Evolutionary conservation across 1,284 basidiomycete species (phyloP).

Genomic region (Cutaneotrichosporon dermatis): DNA sequence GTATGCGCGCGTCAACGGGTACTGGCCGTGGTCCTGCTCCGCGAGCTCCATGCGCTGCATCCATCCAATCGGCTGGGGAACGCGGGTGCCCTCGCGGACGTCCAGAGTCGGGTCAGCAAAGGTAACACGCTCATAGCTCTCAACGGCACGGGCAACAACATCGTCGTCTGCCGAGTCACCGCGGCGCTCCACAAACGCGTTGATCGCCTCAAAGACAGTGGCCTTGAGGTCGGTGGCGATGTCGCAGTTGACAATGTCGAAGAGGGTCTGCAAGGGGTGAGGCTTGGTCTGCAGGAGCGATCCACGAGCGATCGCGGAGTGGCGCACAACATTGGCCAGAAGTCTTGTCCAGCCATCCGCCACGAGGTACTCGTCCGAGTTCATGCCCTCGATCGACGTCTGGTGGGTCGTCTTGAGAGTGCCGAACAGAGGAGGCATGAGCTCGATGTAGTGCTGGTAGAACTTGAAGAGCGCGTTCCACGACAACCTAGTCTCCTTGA

Average conservation of each 20-base stretch:
- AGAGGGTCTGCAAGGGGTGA: slow-evolving; percentile 70
- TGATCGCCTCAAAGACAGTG: slow-evolving; percentile 72
- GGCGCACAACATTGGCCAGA: slow-evolving; percentile 69
- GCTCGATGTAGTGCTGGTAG: slow-evolving; percentile 39
- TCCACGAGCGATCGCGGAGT: slow-evolving; percentile 54
- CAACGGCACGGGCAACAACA: slow-evolving; percentile 66
- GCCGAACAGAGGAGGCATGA: slow-evolving; percentile 40
- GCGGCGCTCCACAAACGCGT: slow-evolving; percentile 76
- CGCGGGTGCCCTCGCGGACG: slow-evolving; percentile 26
- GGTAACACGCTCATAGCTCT: slow-evolving; percentile 63
- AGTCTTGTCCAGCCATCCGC: slow-evolving; percentile 51
- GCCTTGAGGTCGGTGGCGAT: slow-evolving; percentile 88
- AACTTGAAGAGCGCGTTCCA: slow-evolving; percentile 38
- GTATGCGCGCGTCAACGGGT: slow-evolving; percentile 84
- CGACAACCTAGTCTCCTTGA: slow-evolving; percentile 37
- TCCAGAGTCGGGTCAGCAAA: slow-evolving; percentile 51
- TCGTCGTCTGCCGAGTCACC: slow-evolving; percentile 62
- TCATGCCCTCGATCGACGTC: slow-evolving; percentile 28
- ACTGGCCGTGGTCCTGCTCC: slow-evolving; percentile 70
- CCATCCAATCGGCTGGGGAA: slow-evolving; percentile 39
- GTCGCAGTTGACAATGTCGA: slow-evolving; percentile 71
- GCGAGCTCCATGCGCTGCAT: slow-evolving; percentile 61
- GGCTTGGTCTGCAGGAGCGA: slow-evolving; percentile 64
- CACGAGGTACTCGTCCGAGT: slow-evolving; percentile 31
- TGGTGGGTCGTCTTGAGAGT: slow-evolving; percentile 31